A percentile compares a stretch with the other conserved stretches of the same genome.
Evolutionary conservation across 192 early-diverging fungal genomes (phyloP).

Genomic region (Coemansia javaensis): DNA sequence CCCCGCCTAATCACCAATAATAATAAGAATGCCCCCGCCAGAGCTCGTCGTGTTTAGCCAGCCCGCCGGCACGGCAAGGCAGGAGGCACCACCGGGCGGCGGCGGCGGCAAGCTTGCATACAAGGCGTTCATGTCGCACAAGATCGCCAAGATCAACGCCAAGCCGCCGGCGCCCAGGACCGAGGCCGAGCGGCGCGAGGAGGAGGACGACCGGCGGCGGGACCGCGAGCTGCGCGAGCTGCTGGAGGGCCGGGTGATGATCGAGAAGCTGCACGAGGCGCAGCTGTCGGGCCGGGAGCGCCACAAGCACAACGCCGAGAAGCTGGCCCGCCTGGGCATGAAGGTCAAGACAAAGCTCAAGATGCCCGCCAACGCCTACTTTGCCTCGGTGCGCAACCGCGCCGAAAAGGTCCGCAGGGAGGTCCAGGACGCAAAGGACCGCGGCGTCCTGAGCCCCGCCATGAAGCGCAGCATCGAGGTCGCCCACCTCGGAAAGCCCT

Average conservation of each 20-base stretch:
- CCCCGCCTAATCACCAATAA: too few relatives aligned
- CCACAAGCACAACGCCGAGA: constrained; percentile 33
- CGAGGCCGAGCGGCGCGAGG: constrained; percentile 69
- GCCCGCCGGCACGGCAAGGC: background rate
- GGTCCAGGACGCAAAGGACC: constrained; percentile 34
- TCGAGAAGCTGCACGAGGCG: constrained; percentile 41
- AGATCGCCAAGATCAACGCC: constrained; percentile 71
- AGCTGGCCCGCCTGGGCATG: constrained; percentile 37
- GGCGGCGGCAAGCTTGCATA: constrained; percentile 19
- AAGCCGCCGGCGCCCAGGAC: constrained; percentile 72
- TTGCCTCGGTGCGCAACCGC: constrained; percentile 12
- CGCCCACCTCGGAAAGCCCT: constrained; percentile 19
- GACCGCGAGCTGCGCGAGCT: constrained; percentile 34
- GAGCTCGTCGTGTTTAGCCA: constrained; percentile 37
- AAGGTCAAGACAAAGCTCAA: constrained; percentile 35
- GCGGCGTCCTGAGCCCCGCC: constrained; percentile 24
- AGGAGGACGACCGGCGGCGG: constrained; percentile 13
- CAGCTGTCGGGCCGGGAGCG: constrained; percentile 39
- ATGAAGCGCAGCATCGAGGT: constrained; percentile 33
- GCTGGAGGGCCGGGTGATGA: constrained; percentile 31
- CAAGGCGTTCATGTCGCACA: constrained; percentile 47
- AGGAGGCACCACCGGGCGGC: background rate
- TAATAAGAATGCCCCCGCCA: too few relatives aligned
- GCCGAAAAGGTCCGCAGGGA: constrained; percentile 7
- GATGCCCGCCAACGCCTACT: constrained; percentile 29